Base-by-base conservation (phyloP, 2,329 filamentous ascomycete genomes). In the Colletotrichum gigasporum region DNA sequence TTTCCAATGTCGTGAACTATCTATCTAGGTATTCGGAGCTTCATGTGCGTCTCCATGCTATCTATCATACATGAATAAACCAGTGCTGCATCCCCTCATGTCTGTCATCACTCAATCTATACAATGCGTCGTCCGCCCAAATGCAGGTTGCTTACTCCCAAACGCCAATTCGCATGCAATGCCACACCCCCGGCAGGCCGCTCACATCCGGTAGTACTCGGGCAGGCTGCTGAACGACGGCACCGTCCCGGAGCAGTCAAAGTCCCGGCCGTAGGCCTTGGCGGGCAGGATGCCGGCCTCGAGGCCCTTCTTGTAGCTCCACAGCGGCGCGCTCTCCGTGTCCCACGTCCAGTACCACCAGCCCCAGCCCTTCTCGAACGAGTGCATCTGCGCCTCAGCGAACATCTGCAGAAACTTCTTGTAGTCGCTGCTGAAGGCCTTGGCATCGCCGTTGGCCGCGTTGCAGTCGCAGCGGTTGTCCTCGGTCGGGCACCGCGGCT, bases 321-420 rank as follows among this genome's bases (percentile, higher is more conserved):
- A 99, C 79, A 97, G 93, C 64, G 89, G 83, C 50, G 91, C 90
- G 68, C 79, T 84, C 82, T 98, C 95, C 28, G 95, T 97, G 79
- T 94, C 88, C 95, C 96, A 97, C 32, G 94, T 98, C 96, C 96
- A 99, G 80, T 99, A 99, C 80, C 97, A 97, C 96, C 96, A 99
- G 50, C 96, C 96, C 90, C 92, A 96, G 5, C 92, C 93, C 67
- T 90, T 89, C 78, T 98, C 95, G 73, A 98, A 99, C 63, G 90
- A 92, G 71, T 90, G 85, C 93, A 99, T 99, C 81, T 99, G 96
- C 56, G 94, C 96, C 78, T 97, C 91, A 5, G 96, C 96, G 79
- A 98, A 98, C 78, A 92, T 92, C 68, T 87, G 86, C 67, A 99
- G 82, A 78, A 95, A 98, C 69, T 89, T 80, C 80, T 96, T 97